These are phyloP conservation scores for Schizosaccharomyces cryophilus DNA, from an alignment of 805 yeast species.

Conservation along the genomic window DNA sequence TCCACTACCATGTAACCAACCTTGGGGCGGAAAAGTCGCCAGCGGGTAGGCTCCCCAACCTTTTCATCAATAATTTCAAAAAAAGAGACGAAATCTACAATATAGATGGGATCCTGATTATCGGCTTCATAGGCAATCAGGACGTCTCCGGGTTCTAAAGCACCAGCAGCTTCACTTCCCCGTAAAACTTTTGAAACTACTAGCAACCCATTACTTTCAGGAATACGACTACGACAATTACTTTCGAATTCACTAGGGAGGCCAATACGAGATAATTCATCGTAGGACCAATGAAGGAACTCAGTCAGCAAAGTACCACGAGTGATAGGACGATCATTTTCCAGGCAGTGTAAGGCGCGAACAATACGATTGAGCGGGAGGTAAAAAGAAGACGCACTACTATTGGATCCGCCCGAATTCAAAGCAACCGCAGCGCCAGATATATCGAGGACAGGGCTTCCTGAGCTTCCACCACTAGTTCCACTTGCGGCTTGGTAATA, in stretches of 20 bases:
- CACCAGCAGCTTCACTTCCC: constrained; percentile 56
- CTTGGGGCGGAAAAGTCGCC: constrained; percentile 56
- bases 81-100: constrained; percentile 31
- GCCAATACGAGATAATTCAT: constrained; percentile 74
- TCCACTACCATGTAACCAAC: constrained; percentile 21
- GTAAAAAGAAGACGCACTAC: constrained; percentile 81
- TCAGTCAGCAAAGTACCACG: constrained; percentile 85
- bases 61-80: constrained; percentile 57
- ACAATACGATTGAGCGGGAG: constrained; percentile 62
- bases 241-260: constrained; percentile 50
- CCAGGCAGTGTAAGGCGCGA: constrained; percentile 59
- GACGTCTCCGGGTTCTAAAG: constrained; percentile 65
- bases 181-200: constrained; percentile 67
- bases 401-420: constrained; percentile 83
- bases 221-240: constrained; percentile 39
- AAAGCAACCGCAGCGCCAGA: constrained; percentile 73
- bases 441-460: constrained; percentile 79
- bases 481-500: constrained; percentile 90
- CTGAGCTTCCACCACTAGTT: constrained; percentile 88
- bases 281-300: constrained; percentile 60
- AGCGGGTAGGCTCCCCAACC: constrained; percentile 33
- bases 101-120: constrained; percentile 16
- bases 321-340: constrained; percentile 31
- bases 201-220: constrained; percentile 51
- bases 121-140: constrained; percentile 29